Base-by-base conservation (phyloP, 768 basidiomycete species). In the Termitomyces sp. region DNA sequence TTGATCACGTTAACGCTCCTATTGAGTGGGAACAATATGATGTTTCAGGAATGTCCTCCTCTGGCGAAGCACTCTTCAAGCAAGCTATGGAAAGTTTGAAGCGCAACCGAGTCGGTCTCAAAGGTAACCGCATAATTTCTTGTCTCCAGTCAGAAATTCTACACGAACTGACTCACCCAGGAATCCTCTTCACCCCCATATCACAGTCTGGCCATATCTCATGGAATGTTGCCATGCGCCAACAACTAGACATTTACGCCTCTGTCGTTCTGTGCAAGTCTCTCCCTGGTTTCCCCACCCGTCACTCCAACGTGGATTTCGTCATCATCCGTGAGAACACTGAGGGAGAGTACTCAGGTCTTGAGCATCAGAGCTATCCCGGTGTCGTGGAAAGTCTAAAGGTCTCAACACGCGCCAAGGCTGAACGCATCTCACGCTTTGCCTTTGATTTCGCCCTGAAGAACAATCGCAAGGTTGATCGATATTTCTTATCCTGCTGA, bases 191-290 rank as follows among this genome's bases (percentile, higher is more conserved):
- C 79, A 99, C 97, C 44, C 96, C 95, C 62, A 93, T 96, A 64
- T 98, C 96, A 53, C 89, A 91, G 72, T 86, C 86, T 19, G 95
- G 94, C 3, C 97, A 99, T 73, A 94, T 96, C 62, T 98, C 97
- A 58, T 99, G 97, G 97, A 99, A 99, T 70, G 97, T 99, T 57
- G 97, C 97, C 61, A 98, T 99, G 94, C 90, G 97, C 63, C 96
- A 98, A 71, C 91, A 96, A 69, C 89, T 99, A 61, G 97, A 99
- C 73, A 98, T 99, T 64, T 99, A 98, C 72, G 97, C 97, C 23
- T 98, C 96, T 10, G 91, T 98, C 64, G 94, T 98, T 53, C 82
- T 98, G 53, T 98, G 96, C 87, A 98, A 98, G 75, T 94, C 96
- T 46, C 84, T 98, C 51, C 92, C 94, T 12, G 97, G 97, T 52